These are phyloP conservation scores for Nadsonia starkeyi-henricii DNA, from an alignment of 1,139 yeast genomes.

Conservation along the genomic window DNA sequence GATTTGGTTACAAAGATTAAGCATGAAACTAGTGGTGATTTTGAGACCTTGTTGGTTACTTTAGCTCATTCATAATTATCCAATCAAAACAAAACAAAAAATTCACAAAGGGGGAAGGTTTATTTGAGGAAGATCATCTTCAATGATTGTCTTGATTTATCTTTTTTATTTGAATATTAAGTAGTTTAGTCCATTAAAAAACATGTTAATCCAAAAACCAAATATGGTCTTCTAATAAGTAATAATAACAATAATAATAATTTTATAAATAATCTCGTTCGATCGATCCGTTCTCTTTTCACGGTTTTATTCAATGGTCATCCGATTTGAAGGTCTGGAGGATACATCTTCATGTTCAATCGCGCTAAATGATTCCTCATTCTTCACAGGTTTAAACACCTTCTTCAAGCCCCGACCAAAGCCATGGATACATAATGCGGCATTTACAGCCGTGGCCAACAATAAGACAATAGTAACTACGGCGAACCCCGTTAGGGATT, in stretches of 20 bases:
- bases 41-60: slow-evolving; percentile 11
- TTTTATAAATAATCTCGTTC: too few relatives aligned
- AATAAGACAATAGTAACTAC: slow-evolving; percentile 32
- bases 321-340: not conserved
- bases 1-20: slow-evolving; percentile 11
- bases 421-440: slow-evolving; percentile 26
- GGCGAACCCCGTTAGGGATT: slow-evolving; percentile 36
- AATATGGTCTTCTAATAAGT: too few relatives aligned
- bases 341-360: slow-evolving; percentile 1
- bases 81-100: too few relatives aligned
- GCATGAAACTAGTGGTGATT: slow-evolving; percentile 14
- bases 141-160: too few relatives aligned
- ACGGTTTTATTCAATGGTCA: not conserved
- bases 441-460: slow-evolving; percentile 27
- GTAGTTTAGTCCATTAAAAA: too few relatives aligned
- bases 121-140: too few relatives aligned
- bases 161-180: too few relatives aligned
- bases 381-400: slow-evolving; percentile 7
- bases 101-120: too few relatives aligned
- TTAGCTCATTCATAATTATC: slow-evolving; percentile 1
- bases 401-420: slow-evolving; percentile 30
- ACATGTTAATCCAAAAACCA: too few relatives aligned
- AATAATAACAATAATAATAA: too few relatives aligned
- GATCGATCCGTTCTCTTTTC: too few relatives aligned
- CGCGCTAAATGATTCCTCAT: not conserved